These are phyloP conservation scores for Bryum argenteum DNA, from an alignment of 225 moss, liverwort and hornwort genomes.

Conservation along the genomic window DNA sequence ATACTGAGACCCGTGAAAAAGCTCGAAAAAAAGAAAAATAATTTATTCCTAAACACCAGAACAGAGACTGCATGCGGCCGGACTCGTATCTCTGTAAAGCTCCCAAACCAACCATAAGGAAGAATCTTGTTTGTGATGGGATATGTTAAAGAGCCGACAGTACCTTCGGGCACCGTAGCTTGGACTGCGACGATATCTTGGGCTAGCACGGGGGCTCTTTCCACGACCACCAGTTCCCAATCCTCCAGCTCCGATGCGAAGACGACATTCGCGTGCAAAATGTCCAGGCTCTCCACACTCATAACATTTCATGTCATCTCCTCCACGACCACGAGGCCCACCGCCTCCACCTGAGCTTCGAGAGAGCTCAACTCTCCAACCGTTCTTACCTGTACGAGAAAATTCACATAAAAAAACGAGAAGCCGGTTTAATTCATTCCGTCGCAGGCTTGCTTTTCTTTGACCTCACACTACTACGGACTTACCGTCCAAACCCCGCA, in stretches of 20 bases:
- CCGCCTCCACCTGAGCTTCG: slow-evolving; percentile 99
- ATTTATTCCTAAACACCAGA: background rate
- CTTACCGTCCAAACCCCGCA: slow-evolving; percentile 76
- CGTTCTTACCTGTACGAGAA: slow-evolving; percentile 81
- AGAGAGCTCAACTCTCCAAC: slow-evolving; percentile 98
- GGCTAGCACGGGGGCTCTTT: slow-evolving; percentile 87
- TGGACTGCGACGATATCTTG: slow-evolving; percentile 96
- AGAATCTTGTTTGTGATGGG: background rate
- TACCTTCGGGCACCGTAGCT: slow-evolving; percentile 93
- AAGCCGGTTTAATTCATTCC: background rate
- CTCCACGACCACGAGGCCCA: slow-evolving; percentile 95
- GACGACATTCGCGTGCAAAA: slow-evolving; percentile 94
- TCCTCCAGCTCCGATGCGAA: slow-evolving; percentile 95
- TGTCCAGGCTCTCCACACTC: slow-evolving; percentile 99
- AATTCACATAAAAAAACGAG: background rate
- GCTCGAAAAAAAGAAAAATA: background rate
- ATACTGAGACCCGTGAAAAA: slow-evolving; percentile 24
- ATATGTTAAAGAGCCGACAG: background rate
- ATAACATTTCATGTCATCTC: slow-evolving; percentile 99
- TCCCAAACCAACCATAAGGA: background rate
- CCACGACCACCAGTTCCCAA: slow-evolving; percentile 97
- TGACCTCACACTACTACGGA: slow-evolving; percentile 42
- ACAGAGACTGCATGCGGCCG: background rate
- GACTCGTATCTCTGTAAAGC: background rate
- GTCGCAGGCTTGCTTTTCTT: slow-evolving; percentile 8